These are phyloP conservation scores for Rhizopus microsporus DNA, from an alignment of 371 early-diverging fungal species.

Conservation along the genomic window DNA sequence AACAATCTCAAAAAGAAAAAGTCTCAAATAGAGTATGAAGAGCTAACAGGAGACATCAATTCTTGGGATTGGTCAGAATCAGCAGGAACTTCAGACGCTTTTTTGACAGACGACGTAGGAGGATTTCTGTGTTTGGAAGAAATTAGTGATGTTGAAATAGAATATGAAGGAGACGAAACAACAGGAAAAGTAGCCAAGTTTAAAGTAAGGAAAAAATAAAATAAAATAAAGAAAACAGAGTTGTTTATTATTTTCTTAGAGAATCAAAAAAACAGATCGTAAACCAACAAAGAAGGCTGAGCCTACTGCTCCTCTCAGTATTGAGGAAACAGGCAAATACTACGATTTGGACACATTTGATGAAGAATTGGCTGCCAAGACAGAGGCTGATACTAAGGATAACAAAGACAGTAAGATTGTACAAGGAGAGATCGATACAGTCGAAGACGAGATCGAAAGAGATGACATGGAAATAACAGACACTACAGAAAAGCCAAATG, in stretches of 20 bases:
- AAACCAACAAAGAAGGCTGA: slow-evolving; percentile 41
- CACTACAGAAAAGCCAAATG: slow-evolving; percentile 6
- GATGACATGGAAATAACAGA: slow-evolving; percentile 7
- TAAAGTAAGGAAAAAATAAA: slow-evolving; percentile 53
- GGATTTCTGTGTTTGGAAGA: slow-evolving; percentile 89
- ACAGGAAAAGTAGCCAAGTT: slow-evolving; percentile 71
- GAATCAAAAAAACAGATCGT: slow-evolving; percentile 46
- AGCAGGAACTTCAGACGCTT: slow-evolving; percentile 35
- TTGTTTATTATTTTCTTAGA: slow-evolving; percentile 25
- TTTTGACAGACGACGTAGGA: slow-evolving; percentile 65
- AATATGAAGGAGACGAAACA: slow-evolving; percentile 62
- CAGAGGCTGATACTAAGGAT: slow-evolving; percentile 10
- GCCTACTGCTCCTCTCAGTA: slow-evolving; percentile 49
- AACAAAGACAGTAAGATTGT: not conserved
- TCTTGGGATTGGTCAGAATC: slow-evolving; percentile 70
- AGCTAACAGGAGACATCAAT: slow-evolving; percentile 39
- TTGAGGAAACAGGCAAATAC: slow-evolving; percentile 47
- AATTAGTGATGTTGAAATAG: slow-evolving; percentile 80
- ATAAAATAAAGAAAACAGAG: not conserved
- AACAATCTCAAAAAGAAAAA: not conserved
- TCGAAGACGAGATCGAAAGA: slow-evolving; percentile 9
- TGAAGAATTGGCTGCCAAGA: slow-evolving; percentile 37
- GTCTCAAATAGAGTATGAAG: slow-evolving; percentile 32
- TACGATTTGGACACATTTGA: slow-evolving; percentile 60
- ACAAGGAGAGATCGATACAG: not conserved